Base-by-base conservation (phyloP, 305 asterid species). In the Lippia alba region DNA sequence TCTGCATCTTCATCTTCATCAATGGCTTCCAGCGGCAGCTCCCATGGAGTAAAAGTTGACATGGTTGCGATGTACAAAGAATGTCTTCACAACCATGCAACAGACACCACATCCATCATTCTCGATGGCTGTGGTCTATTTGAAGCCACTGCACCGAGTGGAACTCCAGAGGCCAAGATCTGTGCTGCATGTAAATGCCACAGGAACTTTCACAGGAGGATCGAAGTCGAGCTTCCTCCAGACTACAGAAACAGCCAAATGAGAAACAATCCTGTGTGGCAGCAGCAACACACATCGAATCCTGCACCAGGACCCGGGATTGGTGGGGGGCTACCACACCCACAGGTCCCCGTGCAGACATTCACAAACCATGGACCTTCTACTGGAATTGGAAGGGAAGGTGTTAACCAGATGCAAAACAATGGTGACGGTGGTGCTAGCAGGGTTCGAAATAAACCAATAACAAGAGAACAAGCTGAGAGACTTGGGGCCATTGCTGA, bases 161-260 rank as follows among this genome's bases (percentile, higher is more conserved):
- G 75, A 6, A 61, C 40, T 12, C 62, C 53, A 3, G 46, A 46
- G 6, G 58, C 34, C 19, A 15, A 11, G 12, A 16, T 51, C 0
- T 79, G 81, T 56, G 78, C 64, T 45, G 76, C 62, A 12, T 79
- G 81, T 4, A 12, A 16, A 0, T 73, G 79, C 32, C 84, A 80
- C 11, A 65, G 60, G 0, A 62, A 19, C 9, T 76, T 70, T 1
- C 77, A 80, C 40, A 50, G 56, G 18, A 60, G 49, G 9, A 16
- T 72, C 0, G 75, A 54, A 34, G 44, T 54, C 34, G 68, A 69
- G 48, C 34, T 51, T 9, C 44, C 66, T 51, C 15, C 12, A 16
- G 6, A 24, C 14, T 15, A 12, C 36, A 24, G 30, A 24, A 24
- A 0, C n/a, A 34, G 7, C 6, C 56, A 17, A 6, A 2, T 40